Evolutionary conservation across 1,284 basidiomycete species (phyloP).

Genomic region (Ceratobasidium sp.): DNA sequence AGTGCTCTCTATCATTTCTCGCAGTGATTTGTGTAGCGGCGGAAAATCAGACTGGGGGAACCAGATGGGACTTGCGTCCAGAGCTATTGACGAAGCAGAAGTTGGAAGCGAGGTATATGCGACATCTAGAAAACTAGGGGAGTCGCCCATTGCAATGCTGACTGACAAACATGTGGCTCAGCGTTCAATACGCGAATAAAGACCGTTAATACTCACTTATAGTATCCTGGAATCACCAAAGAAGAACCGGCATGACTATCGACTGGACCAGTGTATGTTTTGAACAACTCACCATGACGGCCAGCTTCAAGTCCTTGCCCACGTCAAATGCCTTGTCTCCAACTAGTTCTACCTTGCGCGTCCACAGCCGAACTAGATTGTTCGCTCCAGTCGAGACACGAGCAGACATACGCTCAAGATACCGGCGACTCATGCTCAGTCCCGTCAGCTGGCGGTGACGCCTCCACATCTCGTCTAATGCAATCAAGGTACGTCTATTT

Average conservation of each 20-base stretch:
- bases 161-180: neutral
- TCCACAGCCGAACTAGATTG: slow-evolving; percentile 24
- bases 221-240: neutral
- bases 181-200: neutral
- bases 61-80: neutral
- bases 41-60: neutral
- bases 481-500: neutral
- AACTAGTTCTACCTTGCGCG: neutral
- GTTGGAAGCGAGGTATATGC: neutral
- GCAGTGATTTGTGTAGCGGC: neutral
- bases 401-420: slow-evolving; percentile 26
- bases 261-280: neutral
- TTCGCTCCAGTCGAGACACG: slow-evolving; percentile 18
- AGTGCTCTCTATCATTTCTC: slow-evolving; percentile 3
- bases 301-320: slow-evolving; percentile 4
- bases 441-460: slow-evolving; percentile 25
- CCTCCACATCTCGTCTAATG: slow-evolving; percentile 34
- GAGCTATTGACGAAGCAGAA: neutral
- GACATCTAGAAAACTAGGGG: neutral
- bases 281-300: slow-evolving; percentile 13
- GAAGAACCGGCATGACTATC: neutral
- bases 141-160: slow-evolving; percentile 15
- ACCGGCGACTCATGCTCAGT: slow-evolving; percentile 34
- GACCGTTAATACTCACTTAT: slow-evolving; percentile 11
- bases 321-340: slow-evolving; percentile 16